Percentiles rank a stretch among this genome's conserved stretches.
Conservation (phyloP, 257 asterid genomes). For the Jasminum sambac region DNA sequence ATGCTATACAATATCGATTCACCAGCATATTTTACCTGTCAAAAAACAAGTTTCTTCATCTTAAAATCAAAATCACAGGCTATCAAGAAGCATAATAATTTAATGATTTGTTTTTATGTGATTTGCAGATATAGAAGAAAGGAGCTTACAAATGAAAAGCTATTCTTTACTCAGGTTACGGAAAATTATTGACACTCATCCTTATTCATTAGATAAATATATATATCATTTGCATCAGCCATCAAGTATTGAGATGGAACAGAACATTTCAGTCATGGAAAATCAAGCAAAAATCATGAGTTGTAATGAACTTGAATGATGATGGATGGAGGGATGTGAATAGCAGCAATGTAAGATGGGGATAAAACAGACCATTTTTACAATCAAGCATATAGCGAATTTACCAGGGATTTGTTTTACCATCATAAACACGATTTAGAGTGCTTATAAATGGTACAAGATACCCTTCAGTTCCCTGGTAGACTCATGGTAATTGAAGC, state of each 20-base stretch:
- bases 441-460: neutral
- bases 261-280: neutral
- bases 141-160: neutral
- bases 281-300: conserved; percentile 10
- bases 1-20: neutral
- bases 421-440: neutral
- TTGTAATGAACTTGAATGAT: conserved; percentile 18
- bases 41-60: neutral
- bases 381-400: neutral
- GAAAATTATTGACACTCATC: neutral
- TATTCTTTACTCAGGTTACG: neutral
- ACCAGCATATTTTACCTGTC: neutral
- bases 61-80: neutral
- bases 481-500: conserved; percentile 13
- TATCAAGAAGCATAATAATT: neutral
- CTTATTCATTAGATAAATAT: neutral
- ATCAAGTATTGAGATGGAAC: neutral
- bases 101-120: neutral
- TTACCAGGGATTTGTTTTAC: neutral
- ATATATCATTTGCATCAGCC: neutral
- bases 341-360: conserved; percentile 15
- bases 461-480: neutral
- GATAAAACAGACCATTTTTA: conserved; percentile 11
- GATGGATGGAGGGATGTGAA: conserved; percentile 10
- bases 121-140: neutral